Conservation (phyloP, 2,329 filamentous ascomycete species). For the Chalaropsis ovoidea region DNA sequence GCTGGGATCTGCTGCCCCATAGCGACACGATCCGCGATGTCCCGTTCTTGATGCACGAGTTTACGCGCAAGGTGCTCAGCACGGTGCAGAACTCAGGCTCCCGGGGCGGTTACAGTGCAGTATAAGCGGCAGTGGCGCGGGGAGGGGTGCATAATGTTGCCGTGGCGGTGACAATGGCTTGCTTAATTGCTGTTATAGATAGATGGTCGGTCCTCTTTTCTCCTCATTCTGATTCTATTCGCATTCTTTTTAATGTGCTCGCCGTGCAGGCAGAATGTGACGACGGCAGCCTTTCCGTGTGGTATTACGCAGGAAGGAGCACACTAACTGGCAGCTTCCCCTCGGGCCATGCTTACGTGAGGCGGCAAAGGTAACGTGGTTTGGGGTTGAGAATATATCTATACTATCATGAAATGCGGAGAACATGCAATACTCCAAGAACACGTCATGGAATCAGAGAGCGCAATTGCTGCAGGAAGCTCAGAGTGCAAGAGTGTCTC, state of each 20-base stretch:
- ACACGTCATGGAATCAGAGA: not conserved
- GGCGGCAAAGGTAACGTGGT: not conserved
- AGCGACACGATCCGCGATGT: conserved; percentile 85
- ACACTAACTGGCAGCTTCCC: not conserved
- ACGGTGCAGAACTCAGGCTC: conserved; percentile 75
- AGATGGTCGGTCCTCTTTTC: not conserved
- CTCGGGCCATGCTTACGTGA: not conserved
- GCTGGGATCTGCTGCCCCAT: conserved; percentile 90
- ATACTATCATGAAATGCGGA: conserved; percentile 2
- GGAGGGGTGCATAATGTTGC: not conserved
- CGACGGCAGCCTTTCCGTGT: too few species aligned
- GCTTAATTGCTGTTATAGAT: not conserved
- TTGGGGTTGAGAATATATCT: not conserved
- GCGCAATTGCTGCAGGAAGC: not conserved
- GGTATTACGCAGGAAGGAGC: too few species aligned
- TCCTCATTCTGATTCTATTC: not conserved
- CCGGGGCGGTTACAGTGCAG: conserved; percentile 88
- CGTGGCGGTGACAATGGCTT: not conserved
- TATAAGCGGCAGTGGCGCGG: conserved; percentile 42
- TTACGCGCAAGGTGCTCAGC: conserved; percentile 65
- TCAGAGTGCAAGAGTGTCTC: not conserved
- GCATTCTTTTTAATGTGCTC: not conserved
- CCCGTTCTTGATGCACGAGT: conserved; percentile 87
- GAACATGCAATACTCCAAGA: not conserved
- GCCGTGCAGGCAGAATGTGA: not conserved